Conservation (phyloP, 2,329 filamentous ascomycete species). For the Colletotrichum orchidophilum region DNA sequence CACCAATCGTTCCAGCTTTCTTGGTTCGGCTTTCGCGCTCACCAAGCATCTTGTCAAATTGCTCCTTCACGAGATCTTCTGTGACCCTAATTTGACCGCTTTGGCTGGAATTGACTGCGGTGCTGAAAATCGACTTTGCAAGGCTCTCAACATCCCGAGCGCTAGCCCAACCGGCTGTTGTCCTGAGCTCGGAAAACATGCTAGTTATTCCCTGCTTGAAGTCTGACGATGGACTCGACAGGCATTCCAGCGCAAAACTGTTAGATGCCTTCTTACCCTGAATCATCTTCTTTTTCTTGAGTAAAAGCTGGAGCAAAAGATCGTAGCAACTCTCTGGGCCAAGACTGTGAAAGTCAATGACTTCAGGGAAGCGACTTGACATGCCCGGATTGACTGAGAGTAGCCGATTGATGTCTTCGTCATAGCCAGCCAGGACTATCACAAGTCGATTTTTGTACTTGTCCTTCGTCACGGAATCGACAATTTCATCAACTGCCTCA, state of each 20-base stretch:
- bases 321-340: constrained; percentile 52
- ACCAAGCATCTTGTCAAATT: constrained; percentile 38
- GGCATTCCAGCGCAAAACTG: constrained; percentile 37
- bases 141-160: constrained; percentile 69
- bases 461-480: constrained; percentile 62
- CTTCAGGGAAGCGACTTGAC: constrained; percentile 71
- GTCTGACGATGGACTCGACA: constrained; percentile 29
- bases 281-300: constrained; percentile 42
- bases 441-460: constrained; percentile 68
- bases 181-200: constrained; percentile 51
- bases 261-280: constrained; percentile 35
- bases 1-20: background rate
- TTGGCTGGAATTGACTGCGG: constrained; percentile 39
- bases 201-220: constrained; percentile 39
- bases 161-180: constrained; percentile 66
- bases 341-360: constrained; percentile 63
- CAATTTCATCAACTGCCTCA: constrained; percentile 63
- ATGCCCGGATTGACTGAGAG: constrained; percentile 70
- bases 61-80: constrained; percentile 21
- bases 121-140: constrained; percentile 58
- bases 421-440: constrained; percentile 76
- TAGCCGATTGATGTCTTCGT: constrained; percentile 70
- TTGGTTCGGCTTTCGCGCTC: constrained; percentile 28
- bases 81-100: constrained; percentile 34
- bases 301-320: constrained; percentile 49